Base-by-base conservation (phyloP, 2,329 filamentous ascomycete species). In the Colletotrichum sp. region DNA sequence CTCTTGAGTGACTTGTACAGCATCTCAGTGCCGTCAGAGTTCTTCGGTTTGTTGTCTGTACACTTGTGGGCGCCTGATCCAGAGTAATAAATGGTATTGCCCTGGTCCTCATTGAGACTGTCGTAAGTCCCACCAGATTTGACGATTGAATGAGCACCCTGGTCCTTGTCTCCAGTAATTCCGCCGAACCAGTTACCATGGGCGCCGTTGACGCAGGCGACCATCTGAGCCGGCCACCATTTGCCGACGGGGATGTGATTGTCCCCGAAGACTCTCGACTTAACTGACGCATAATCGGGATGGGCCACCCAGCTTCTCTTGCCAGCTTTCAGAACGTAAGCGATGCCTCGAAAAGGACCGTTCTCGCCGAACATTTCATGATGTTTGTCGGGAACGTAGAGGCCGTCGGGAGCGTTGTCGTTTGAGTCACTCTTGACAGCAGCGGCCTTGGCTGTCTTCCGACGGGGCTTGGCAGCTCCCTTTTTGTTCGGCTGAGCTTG, bases 101-200 rank as follows among this genome's bases (percentile, higher is more conserved):
- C 55, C 7, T 16, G 21, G 55, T 59, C 55, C 0, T 28, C 3
- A 28, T 59, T 1, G 21, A 59, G 0, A 0, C 21, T 24, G 55
- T 1, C 1, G 24, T 24, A 28, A 9, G 21, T 1, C 0, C 6
- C n/a, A 0, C 21, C 55, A 0, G 55, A 59, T 0, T 28, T 59
- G 0, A 59, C 0, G 0, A 59, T 21, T 0, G 55, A 59, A 0
- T 26, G 0, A 0, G 21, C 55, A 1, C 55, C 55, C 8, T 28
- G 0, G 9, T 28, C 0, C 13, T 24, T 26, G 7, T 24, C 15
- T 5, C 55, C 55, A 0, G 0, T 0, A 0, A 59, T 59, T 0
- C 55, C 55, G 0, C 21, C 13, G 8, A 0, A 59, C 55, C 55
- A 59, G 6, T 1, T 2, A 2, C 21, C 24, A 1, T 59, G 55